phyloP scores from a whole-genome alignment of 768 basidiomycete genomes.

The Nidularia pulvinata region DNA sequence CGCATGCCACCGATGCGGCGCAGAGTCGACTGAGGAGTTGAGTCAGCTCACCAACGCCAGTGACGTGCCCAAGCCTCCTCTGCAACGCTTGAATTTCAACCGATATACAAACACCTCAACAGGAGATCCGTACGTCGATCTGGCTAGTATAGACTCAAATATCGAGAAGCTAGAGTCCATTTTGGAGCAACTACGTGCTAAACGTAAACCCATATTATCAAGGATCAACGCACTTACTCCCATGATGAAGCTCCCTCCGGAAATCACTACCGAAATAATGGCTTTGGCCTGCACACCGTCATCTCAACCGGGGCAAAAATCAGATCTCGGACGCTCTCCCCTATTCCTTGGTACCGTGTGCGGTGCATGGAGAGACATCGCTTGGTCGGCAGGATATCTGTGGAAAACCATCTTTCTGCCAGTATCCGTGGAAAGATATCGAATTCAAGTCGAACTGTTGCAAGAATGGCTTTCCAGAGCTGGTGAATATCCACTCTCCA shows the following conservation, averaged over 20 bases:
- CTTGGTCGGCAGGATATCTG: neutral
- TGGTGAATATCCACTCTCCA: neutral
- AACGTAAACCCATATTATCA: neutral
- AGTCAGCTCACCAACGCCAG: too few relatives aligned
- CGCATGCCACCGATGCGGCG: too few relatives aligned
- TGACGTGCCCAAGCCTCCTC: neutral
- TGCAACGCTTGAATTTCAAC: neutral
- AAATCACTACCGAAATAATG: neutral
- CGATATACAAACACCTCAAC: neutral
- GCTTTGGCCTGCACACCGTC: neutral
- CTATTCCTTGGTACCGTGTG: neutral
- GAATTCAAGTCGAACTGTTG: neutral
- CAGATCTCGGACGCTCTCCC: neutral
- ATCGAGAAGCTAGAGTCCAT: neutral
- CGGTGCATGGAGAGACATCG: neutral
- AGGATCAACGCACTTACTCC: neutral
- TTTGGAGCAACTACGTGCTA: neutral
- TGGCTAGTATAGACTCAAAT: neutral
- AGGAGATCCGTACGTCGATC: neutral
- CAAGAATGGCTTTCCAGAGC: neutral
- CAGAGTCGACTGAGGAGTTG: too few relatives aligned
- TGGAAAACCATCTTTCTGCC: neutral
- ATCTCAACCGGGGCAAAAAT: neutral
- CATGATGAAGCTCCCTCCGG: neutral
- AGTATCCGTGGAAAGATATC: neutral